phyloP scores from a whole-genome alignment of 2,329 filamentous ascomycete species.

The Verticillium zaregamsianum region DNA sequence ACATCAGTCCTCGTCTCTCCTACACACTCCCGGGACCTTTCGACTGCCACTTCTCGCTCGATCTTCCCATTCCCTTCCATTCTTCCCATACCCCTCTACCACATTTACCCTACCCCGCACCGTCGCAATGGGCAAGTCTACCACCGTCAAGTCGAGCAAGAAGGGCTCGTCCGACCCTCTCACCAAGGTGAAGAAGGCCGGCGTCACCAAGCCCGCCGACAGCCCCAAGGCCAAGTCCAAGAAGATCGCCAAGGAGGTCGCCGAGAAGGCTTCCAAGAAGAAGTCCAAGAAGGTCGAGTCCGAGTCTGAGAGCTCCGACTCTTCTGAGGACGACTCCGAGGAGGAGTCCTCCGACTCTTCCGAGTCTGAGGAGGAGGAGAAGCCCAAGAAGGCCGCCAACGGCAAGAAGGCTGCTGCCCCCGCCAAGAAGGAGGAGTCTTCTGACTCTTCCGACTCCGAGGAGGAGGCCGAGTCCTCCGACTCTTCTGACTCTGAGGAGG shows the following conservation, averaged over 20 bases:
- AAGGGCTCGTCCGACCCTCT: conserved; percentile 49
- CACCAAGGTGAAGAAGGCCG: conserved; percentile 58
- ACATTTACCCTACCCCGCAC: background rate
- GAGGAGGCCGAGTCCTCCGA: conserved; percentile 32
- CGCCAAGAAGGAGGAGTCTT: conserved; percentile 3
- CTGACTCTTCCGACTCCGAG: conserved; percentile 33
- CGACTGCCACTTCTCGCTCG: background rate
- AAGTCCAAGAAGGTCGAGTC: conserved; percentile 29
- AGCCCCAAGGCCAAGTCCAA: conserved; percentile 64
- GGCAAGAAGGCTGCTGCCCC: conserved; percentile 16
- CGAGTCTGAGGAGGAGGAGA: conserved; percentile 21
- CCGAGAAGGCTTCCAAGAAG: conserved; percentile 43
- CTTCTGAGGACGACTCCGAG: conserved; percentile 26
- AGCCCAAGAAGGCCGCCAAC: conserved; percentile 13
- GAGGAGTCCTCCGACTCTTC: conserved; percentile 11
- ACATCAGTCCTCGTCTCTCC: background rate
- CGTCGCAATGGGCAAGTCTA: conserved; percentile 55
- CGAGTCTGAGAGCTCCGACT: conserved; percentile 14
- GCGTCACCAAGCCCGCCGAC: conserved; percentile 64
- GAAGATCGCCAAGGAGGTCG: conserved; percentile 57
- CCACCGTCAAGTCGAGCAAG: conserved; percentile 41
- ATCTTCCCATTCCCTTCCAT: background rate
- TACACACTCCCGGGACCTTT: background rate
- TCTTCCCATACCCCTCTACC: background rate
- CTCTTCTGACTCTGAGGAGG: conserved; percentile 31